Evolutionary conservation across 306 rosid genomes (phyloP).

Genomic region (Leucaena leucocephala): DNA sequence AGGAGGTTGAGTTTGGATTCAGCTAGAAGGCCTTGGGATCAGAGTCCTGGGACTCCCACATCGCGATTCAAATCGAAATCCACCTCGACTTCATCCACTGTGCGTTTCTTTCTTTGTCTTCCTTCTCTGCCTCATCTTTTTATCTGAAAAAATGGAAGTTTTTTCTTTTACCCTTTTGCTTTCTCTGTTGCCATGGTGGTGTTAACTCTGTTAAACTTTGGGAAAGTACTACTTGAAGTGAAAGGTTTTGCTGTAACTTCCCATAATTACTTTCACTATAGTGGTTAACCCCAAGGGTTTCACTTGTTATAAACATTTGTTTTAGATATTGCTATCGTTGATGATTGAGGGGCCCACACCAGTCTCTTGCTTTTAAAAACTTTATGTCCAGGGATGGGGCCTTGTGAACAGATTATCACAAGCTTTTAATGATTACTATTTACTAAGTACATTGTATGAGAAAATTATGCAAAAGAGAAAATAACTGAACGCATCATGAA

Average conservation of each 20-base stretch:
- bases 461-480: not conserved
- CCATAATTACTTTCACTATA: not conserved
- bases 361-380: not conserved
- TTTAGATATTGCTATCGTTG: conserved; percentile 4
- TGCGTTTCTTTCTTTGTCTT: not conserved
- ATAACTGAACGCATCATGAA: not conserved
- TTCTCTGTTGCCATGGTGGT: not conserved
- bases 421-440: not conserved
- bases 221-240: not conserved
- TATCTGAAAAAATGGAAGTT: not conserved
- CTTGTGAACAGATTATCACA: not conserved
- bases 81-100: conserved; percentile 37
- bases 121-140: not conserved
- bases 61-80: conserved; percentile 41
- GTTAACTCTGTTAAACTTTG: not conserved
- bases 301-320: not conserved
- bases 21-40: conserved; percentile 62
- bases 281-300: not conserved
- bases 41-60: conserved; percentile 21
- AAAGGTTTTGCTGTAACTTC: conserved; percentile 5
- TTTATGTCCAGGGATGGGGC: conserved; percentile 31
- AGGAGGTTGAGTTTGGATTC: conserved; percentile 82
- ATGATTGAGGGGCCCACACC: conserved; percentile 44
- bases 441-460: not conserved
- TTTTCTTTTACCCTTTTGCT: conserved; percentile 1